A percentile compares a stretch with the other conserved stretches of the same genome.
These are phyloP conservation scores for Rhizomucor miehei DNA, from an alignment of 371 early-diverging fungal genomes.

Conservation along the genomic window DNA sequence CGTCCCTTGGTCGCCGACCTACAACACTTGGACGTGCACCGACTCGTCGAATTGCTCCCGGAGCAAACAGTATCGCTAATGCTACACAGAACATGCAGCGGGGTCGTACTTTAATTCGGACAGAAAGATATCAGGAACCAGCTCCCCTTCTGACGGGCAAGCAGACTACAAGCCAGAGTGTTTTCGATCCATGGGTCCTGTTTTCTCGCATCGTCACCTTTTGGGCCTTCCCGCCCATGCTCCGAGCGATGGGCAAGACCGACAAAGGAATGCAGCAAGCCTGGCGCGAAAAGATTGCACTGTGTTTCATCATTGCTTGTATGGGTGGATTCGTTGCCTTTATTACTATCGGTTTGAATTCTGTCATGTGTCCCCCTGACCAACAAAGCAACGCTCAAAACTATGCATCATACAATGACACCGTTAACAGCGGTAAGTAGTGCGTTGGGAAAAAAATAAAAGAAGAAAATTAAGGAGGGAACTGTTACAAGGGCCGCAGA, in stretches of 20 bases:
- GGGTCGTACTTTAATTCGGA: constrained; percentile 73
- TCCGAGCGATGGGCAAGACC: constrained; percentile 49
- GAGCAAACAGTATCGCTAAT: constrained; percentile 45
- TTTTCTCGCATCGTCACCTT: constrained; percentile 75
- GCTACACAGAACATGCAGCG: constrained; percentile 60
- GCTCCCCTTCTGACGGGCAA: constrained; percentile 68
- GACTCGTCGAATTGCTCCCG: constrained; percentile 48
- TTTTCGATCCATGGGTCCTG: constrained; percentile 69
- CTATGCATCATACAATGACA: constrained; percentile 36
- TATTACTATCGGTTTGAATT: constrained; percentile 57
- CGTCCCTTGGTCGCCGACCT: constrained; percentile 32
- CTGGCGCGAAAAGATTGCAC: constrained; percentile 88
- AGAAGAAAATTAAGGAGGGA: no score
- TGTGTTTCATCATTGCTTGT: constrained; percentile 69
- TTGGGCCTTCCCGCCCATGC: constrained; percentile 70
- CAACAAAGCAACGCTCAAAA: constrained; percentile 33
- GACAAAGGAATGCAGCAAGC: constrained; percentile 79
- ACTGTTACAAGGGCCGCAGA: no score
- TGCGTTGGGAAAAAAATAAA: no score
- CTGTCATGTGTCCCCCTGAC: constrained; percentile 51
- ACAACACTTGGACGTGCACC: constrained; percentile 49
- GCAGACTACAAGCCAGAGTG: constrained; percentile 46
- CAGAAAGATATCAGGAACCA: constrained; percentile 70
- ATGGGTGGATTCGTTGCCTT: constrained; percentile 64
- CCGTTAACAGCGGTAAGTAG: constrained; percentile 22